phyloP scores from a whole-genome alignment of 73 alveolate species.

The Stentor coeruleus region DNA sequence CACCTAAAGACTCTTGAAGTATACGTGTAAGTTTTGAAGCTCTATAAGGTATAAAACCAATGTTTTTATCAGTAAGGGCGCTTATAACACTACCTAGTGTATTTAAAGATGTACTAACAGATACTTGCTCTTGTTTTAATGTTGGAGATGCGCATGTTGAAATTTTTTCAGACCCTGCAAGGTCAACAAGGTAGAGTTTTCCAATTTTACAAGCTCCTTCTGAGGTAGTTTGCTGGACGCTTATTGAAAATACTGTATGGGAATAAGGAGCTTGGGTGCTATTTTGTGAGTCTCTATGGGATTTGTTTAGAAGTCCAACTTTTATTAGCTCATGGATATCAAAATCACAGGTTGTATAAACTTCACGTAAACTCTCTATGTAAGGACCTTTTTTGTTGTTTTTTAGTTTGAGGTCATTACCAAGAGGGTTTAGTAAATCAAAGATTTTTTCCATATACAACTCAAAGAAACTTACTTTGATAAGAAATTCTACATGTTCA shows the following conservation, averaged over 20 bases:
- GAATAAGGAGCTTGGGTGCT: conserved; percentile 78
- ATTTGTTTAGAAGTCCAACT: conserved; percentile 72
- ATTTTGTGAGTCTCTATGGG: conserved; percentile 78
- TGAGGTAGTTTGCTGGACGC: neutral
- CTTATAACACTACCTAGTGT: conserved; percentile 84
- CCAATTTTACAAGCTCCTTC: conserved; percentile 41
- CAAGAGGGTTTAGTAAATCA: conserved; percentile 55
- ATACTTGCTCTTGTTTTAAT: conserved; percentile 80
- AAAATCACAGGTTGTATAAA: conserved; percentile 57
- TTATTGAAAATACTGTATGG: conserved; percentile 64
- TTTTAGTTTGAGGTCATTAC: conserved; percentile 67
- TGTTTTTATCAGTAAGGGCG: conserved; percentile 70
- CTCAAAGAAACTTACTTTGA: conserved; percentile 57
- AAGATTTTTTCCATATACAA: conserved; percentile 74
- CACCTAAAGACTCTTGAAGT: conserved; percentile 82
- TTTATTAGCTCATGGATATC: conserved; percentile 64
- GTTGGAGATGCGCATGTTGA: conserved; percentile 59
- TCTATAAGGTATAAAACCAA: conserved; percentile 85
- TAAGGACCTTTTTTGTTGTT: conserved; percentile 44
- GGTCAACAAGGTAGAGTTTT: conserved; percentile 71
- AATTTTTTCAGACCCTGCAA: conserved; percentile 91
- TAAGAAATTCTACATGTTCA: conserved; percentile 36
- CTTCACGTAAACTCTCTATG: conserved; percentile 52
- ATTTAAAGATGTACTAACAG: conserved; percentile 64
- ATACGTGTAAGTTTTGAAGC: conserved; percentile 82